Conservation (phyloP, 2,329 filamentous ascomycete species). For the Aspergillus glaucus region DNA sequence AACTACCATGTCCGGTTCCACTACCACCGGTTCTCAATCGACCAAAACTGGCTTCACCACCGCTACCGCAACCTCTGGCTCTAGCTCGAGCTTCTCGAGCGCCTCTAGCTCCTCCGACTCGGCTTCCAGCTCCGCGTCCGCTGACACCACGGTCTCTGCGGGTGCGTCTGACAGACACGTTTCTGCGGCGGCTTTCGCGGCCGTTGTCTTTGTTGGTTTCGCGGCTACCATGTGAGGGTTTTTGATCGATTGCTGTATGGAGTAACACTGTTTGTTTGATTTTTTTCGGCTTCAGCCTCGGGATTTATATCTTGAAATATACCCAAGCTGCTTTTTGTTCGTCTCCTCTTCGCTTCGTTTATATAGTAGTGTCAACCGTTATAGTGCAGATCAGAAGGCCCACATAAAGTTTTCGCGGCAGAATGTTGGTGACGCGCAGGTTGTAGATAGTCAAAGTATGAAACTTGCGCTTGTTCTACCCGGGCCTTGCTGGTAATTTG, state of each 20-base stretch:
- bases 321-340: background rate
- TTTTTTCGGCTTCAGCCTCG: background rate
- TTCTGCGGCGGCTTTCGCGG: constrained; percentile 31
- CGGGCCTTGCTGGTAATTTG: no score
- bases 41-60: constrained; percentile 18
- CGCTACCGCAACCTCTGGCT: constrained; percentile 9
- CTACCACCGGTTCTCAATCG: constrained; percentile 20
- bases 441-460: no score
- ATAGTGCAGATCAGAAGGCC: no score
- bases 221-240: constrained; percentile 30
- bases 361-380: background rate
- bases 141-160: constrained; percentile 7
- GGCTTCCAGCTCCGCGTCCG: constrained; percentile 5
- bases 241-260: background rate
- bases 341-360: background rate
- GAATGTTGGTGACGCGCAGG: no score
- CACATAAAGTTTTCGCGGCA: background rate
- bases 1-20: constrained; percentile 14
- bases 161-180: constrained; percentile 28
- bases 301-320: background rate
- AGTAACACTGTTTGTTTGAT: background rate
- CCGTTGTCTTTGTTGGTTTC: constrained; percentile 37
- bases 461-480: no score
- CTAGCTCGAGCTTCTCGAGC: constrained; percentile 5
- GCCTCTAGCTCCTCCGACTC: constrained; percentile 4